Evolutionary conservation across 305 asterid genomes (phyloP).

Genomic region (Coffea humblotiana): DNA sequence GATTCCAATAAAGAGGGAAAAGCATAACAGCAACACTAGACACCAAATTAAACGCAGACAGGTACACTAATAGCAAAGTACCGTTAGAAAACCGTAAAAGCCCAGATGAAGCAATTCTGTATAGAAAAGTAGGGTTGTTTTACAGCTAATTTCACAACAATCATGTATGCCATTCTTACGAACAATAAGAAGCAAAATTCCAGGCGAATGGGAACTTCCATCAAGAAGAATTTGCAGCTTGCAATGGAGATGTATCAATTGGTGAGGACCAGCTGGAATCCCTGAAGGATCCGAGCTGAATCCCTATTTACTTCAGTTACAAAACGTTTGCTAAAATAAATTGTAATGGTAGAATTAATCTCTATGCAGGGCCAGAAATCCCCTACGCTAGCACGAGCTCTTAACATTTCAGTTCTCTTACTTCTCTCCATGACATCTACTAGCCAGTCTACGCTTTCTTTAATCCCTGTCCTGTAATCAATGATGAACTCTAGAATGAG

Average conservation of each 20-base stretch:
- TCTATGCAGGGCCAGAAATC: constrained; percentile 14
- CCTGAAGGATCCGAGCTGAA: constrained; percentile 21
- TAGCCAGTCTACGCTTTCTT: constrained; percentile 93
- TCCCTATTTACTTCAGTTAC: constrained; percentile 24
- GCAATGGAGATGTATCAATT: constrained; percentile 3
- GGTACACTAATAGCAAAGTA: background rate
- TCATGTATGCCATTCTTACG: background rate
- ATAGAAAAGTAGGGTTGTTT: background rate
- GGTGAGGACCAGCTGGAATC: constrained; percentile 15
- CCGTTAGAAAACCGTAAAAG: background rate
- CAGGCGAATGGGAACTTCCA: background rate
- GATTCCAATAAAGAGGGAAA: background rate
- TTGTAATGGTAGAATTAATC: constrained; percentile 4
- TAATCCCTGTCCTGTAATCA: constrained; percentile 70
- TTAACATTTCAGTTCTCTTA: constrained; percentile 75
- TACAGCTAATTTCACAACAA: constrained; percentile 5
- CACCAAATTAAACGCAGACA: background rate
- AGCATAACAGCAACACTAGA: background rate
- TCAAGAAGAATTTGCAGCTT: constrained; percentile 12
- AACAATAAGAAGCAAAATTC: background rate
- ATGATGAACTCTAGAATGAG: background rate
- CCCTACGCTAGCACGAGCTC: constrained; percentile 61
- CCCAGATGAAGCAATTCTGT: background rate
- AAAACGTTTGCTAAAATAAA: constrained; percentile 7
- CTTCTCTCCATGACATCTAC: constrained; percentile 91